Evolutionary conservation across 192 early-diverging fungal genomes (phyloP).

Genomic region (Haplosporangium gracile): DNA sequence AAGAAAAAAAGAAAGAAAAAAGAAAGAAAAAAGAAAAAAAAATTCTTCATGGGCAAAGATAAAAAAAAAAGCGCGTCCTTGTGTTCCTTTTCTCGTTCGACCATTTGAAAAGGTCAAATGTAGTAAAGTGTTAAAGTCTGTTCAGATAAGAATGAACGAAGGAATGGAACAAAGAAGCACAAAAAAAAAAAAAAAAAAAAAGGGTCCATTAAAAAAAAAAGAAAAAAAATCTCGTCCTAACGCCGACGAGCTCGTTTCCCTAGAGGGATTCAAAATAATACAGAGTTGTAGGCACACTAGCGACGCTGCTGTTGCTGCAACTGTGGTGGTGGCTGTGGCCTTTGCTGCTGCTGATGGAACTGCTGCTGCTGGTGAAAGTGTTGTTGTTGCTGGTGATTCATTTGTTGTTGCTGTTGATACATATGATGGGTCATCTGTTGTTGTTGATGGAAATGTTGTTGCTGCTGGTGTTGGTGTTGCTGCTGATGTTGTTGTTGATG

Average conservation of each 20-base stretch:
- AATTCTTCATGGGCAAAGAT: neutral
- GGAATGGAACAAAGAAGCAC: slow-evolving; percentile 7
- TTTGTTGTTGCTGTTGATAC: slow-evolving; percentile 2
- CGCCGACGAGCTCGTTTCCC: neutral
- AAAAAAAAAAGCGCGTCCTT: neutral
- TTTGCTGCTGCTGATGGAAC: slow-evolving; percentile 15
- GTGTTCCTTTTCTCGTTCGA: neutral
- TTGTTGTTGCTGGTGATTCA: neutral
- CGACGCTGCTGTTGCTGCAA: slow-evolving; percentile 21
- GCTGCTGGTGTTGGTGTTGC: slow-evolving; percentile 22
- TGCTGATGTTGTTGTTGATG: slow-evolving; percentile 10
- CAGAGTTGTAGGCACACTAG: neutral
- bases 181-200: slow-evolving; percentile 20
- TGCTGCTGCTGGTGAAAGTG: slow-evolving; percentile 22
- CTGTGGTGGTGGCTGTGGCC: slow-evolving; percentile 1
- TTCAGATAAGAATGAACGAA: neutral
- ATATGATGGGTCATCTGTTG: slow-evolving; percentile 12
- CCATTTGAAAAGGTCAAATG: neutral
- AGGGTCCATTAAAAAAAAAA: neutral
- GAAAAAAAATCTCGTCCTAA: slow-evolving; percentile 17
- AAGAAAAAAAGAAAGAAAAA: neutral
- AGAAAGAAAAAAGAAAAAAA: neutral
- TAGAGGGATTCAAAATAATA: neutral
- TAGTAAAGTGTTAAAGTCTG: neutral
- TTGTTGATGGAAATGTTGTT: slow-evolving; percentile 16